A percentile compares a stretch with the other conserved stretches of the same genome.
Conservation (phyloP, 1,284 basidiomycete genomes). For the Thecaphora frezii region DNA sequence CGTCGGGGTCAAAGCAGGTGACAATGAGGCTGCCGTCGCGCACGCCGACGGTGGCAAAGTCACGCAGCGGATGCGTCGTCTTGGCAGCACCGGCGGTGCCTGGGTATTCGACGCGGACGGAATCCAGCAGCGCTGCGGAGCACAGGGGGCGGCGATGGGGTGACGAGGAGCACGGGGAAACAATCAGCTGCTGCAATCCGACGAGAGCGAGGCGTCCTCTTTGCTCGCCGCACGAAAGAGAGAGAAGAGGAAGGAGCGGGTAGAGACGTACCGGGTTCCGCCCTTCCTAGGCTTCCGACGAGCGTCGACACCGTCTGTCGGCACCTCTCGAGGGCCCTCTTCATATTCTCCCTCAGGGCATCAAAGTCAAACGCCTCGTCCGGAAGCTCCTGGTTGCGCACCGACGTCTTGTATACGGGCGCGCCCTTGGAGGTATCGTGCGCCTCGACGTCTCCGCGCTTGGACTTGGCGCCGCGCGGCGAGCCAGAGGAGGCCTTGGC, state of each 20-base stretch:
- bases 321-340: conserved; percentile 37
- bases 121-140: conserved; percentile 35
- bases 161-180: too few species aligned
- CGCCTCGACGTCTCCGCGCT: conserved; percentile 14
- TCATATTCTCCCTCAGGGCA: conserved; percentile 36
- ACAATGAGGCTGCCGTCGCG: conserved; percentile 49
- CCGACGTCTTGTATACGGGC: conserved; percentile 21
- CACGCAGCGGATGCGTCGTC: conserved; percentile 38
- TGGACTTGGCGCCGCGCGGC: conserved; percentile 22
- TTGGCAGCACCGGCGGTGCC: conserved; percentile 8
- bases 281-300: conserved; percentile 43
- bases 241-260: background rate
- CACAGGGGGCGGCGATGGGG: background rate
- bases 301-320: conserved; percentile 26
- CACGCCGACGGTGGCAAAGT: conserved; percentile 55
- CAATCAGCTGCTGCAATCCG: background rate
- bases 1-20: conserved; percentile 48
- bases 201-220: too few species aligned
- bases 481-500: conserved; percentile 18
- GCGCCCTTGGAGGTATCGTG: conserved; percentile 8
- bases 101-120: conserved; percentile 36
- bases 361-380: conserved; percentile 42
- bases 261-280: conserved; percentile 27
- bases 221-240: background rate
- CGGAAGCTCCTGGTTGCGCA: conserved; percentile 37